These are phyloP conservation scores for Calonectria pauciramosa DNA, from an alignment of 2,329 filamentous ascomycete genomes.

Conservation along the genomic window DNA sequence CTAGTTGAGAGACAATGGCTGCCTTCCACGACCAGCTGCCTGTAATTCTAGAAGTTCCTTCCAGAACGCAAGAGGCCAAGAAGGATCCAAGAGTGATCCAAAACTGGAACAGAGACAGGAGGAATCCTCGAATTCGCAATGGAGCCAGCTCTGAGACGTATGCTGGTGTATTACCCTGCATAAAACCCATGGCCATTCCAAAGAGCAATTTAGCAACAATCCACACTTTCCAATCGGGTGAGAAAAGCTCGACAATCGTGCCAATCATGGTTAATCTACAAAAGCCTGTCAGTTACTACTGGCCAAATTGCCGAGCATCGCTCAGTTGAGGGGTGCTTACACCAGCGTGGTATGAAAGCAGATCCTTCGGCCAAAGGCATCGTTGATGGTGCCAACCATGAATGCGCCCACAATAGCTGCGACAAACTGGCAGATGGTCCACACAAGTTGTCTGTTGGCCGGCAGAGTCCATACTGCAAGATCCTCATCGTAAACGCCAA, in stretches of 20 bases:
- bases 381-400: not conserved
- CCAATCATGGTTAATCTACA: not conserved
- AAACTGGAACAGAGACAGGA: not conserved
- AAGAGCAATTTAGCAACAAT: not conserved
- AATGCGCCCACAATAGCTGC: not conserved
- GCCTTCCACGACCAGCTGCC: not conserved
- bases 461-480: not conserved
- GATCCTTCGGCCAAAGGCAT: not conserved
- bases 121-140: not conserved
- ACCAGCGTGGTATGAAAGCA: not conserved
- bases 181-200: slow-evolving; percentile 1
- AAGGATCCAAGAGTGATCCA: not conserved
- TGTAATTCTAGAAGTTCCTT: not conserved
- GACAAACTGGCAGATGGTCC: not conserved
- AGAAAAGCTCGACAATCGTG: not conserved
- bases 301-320: too few species aligned
- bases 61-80: not conserved
- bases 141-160: not conserved
- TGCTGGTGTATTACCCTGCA: not conserved
- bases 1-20: not conserved
- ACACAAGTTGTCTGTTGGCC: not conserved
- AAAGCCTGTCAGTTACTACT: not conserved
- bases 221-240: not conserved
- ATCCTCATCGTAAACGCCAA: not conserved
- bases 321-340: too few species aligned